Base-by-base conservation (phyloP, 495 filamentous ascomycete genomes). In the Glonium stellatum region DNA sequence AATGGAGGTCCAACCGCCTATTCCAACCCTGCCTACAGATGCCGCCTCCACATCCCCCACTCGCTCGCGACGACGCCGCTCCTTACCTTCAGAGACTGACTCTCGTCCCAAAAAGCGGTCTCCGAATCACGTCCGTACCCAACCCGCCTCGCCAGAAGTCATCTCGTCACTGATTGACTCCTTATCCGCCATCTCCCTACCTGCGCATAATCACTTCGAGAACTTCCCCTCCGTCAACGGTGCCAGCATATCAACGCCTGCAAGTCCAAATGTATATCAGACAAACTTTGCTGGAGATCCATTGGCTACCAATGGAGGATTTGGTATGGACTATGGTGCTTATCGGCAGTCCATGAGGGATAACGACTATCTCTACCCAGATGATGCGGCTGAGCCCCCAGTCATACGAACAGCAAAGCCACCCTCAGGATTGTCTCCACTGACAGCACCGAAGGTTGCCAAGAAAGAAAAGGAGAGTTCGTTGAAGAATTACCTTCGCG, bases 81-180 rank as follows among this genome's bases (percentile, higher is more conserved):
- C 61, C 31, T 59, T 63, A 27, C 58, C 61, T 21, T 55, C 59
- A 13, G 56, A 53, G 21, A 54, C 56, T 18, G 67, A 69, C 34
- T n/a, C 52, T 21, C 65, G 50, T 25, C 21, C 56, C 31, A 64
- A 55, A 54, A 65, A 59, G 47, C 64, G 61, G 58, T 68, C 73
- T 39, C 67, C 71, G 55, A 81, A 79, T 60, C 68, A 72, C 47
- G 70, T 80, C 35, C 71, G 72, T 49, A 55, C 82, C 27, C 72
- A 80, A 48, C 82, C 89, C 48, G 86, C 88, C 1, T 93, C 91
- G 13, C 90, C 93, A 25, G 91, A 95, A 72, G 88, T 98, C 51
- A 97, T 98, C 61, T 92, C 88, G 53, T 90, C 88, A 41, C 79
- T 98, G 54, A 95, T 98, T 71, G 92, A 90, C 54, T 93, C 91